These are phyloP conservation scores for Millerago galiae DNA, from an alignment of 805 yeast genomes.

Conservation along the genomic window DNA sequence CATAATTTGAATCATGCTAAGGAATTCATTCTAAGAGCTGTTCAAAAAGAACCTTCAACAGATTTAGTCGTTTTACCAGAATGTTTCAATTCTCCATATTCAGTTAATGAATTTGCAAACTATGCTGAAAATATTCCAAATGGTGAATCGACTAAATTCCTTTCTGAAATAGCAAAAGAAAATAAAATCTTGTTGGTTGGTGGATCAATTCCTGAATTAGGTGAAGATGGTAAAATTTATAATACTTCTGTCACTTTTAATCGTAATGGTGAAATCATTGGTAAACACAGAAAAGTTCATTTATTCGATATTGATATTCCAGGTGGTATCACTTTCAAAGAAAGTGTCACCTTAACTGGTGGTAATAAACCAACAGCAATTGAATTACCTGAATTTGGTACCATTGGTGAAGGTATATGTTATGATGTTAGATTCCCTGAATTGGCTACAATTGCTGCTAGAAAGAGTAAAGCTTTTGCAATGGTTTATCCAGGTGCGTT, in stretches of 20 bases:
- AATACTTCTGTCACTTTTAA: constrained; percentile 74
- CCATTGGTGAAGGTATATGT: constrained; percentile 80
- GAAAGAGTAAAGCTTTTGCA: constrained; percentile 59
- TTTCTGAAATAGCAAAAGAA: constrained; percentile 63
- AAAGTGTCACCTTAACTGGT: constrained; percentile 68
- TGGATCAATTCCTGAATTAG: constrained; percentile 86
- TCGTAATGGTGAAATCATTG: constrained; percentile 74
- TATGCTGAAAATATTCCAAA: constrained; percentile 84
- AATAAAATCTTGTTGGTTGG: constrained; percentile 69
- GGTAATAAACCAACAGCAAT: constrained; percentile 77
- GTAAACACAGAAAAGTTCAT: constrained; percentile 87
- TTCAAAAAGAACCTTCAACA: constrained; percentile 47
- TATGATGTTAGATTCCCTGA: constrained; percentile 84
- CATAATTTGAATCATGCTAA: constrained; percentile 70
- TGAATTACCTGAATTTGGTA: constrained; percentile 31
- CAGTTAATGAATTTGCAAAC: constrained; percentile 77
- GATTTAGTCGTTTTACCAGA: constrained; percentile 90
- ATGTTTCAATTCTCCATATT: constrained; percentile 93
- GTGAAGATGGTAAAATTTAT: constrained; percentile 49
- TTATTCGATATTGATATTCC: constrained; percentile 92
- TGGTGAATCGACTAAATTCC: constrained; percentile 60
- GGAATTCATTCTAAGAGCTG: constrained; percentile 57
- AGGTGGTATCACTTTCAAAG: constrained; percentile 85
- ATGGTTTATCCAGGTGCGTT: constrained; percentile 86
- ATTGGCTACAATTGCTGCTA: constrained; percentile 63